Conservation (phyloP, 306 rosid species). For the Casuarina equisetifolia region DNA sequence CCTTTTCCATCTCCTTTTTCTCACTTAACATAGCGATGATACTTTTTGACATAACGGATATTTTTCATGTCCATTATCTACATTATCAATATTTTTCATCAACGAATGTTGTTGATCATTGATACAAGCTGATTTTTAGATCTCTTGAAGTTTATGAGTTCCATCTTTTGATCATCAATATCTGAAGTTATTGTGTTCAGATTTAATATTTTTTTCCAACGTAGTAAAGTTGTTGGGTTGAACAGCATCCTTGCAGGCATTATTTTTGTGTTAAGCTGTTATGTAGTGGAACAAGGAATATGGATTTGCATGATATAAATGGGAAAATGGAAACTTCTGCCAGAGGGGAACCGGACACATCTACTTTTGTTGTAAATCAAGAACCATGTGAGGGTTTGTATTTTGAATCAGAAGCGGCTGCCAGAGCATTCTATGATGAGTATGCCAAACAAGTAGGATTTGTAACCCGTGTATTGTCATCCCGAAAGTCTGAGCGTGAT, state of each 20-base stretch:
- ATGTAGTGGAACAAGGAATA: slow-evolving; percentile 32
- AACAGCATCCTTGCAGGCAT: background rate
- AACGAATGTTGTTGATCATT: background rate
- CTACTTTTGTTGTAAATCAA: slow-evolving; percentile 31
- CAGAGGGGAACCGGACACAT: slow-evolving; percentile 27
- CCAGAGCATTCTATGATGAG: slow-evolving; percentile 33
- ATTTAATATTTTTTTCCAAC: background rate
- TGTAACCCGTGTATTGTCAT: slow-evolving; percentile 36
- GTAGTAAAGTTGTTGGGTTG: background rate
- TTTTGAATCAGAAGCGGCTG: slow-evolving; percentile 31
- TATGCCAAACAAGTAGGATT: slow-evolving; percentile 36
- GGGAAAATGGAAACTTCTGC: slow-evolving; percentile 27
- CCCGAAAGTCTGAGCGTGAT: slow-evolving; percentile 42
- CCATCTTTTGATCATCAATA: background rate
- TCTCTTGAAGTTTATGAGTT: background rate
- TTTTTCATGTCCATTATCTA: background rate
- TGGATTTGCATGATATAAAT: slow-evolving; percentile 30
- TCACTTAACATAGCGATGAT: background rate
- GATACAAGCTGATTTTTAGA: background rate
- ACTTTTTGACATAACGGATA: background rate
- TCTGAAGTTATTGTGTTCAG: background rate
- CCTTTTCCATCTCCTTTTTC: background rate
- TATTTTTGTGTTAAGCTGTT: slow-evolving; percentile 12
- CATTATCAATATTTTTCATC: background rate
- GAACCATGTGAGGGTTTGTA: slow-evolving; percentile 40